phyloP scores from a whole-genome alignment of 768 basidiomycete species.

The Rhodosporidiobolus odoratus region DNA sequence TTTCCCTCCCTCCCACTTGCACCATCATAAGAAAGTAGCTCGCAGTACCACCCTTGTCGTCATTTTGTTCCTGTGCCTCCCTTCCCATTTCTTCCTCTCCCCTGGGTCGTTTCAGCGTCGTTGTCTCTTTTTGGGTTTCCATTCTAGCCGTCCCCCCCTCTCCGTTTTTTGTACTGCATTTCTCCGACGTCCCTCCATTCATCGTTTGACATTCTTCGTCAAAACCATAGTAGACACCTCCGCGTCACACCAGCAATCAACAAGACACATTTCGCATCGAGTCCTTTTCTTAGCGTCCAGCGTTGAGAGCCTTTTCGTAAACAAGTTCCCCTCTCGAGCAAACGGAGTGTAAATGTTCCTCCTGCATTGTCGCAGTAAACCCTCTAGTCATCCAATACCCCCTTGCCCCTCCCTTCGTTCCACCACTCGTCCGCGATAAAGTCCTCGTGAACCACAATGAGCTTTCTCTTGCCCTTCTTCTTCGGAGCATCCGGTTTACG shows the following conservation, averaged over 20 bases:
- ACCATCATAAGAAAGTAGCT: background rate
- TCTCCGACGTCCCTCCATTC: too few species aligned
- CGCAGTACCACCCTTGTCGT: background rate
- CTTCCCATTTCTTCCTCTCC: too few species aligned
- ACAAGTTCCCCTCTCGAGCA: background rate
- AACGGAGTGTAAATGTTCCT: background rate
- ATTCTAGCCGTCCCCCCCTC: too few species aligned
- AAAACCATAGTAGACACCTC: too few species aligned
- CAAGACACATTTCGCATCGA: too few species aligned
- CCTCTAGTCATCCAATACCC: conserved; percentile 8
- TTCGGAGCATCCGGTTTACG: conserved; percentile 11
- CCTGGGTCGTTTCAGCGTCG: too few species aligned
- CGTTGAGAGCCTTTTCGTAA: background rate
- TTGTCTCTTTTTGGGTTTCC: too few species aligned
- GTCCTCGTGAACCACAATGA: conserved; percentile 41
- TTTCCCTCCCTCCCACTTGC: too few species aligned
- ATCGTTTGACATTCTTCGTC: too few species aligned
- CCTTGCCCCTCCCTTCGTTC: conserved; percentile 27
- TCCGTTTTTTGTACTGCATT: too few species aligned
- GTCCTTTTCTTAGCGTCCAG: too few species aligned
- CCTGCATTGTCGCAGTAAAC: background rate
- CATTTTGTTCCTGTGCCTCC: background rate
- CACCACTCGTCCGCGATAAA: conserved; percentile 41
- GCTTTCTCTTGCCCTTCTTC: conserved; percentile 3
- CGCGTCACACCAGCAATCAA: too few species aligned